A percentile compares a stretch with the other conserved stretches of the same genome.
Evolutionary conservation across 2,329 filamentous ascomycete species (phyloP).

Genomic region (Aspergillus aculeatus): DNA sequence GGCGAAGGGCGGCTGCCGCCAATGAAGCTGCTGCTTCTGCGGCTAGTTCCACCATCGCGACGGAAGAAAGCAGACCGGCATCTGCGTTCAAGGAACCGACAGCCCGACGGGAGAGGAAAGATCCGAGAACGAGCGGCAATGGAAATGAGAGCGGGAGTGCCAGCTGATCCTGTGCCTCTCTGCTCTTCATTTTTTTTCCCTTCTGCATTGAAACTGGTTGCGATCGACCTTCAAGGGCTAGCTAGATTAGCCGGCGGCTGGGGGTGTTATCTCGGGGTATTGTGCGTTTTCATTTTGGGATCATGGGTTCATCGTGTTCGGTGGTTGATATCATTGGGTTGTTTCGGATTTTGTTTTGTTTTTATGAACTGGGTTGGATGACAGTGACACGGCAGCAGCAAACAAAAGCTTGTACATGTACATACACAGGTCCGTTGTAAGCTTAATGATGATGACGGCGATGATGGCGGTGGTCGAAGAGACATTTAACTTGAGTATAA

Average conservation of each 20-base stretch:
- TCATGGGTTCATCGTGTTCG: too few relatives aligned
- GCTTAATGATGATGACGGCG: slow-evolving; percentile 19
- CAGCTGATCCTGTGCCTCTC: neutral
- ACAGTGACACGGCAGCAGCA: slow-evolving; percentile 4
- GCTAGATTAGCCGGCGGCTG: too few relatives aligned
- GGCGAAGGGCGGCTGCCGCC: slow-evolving; percentile 26
- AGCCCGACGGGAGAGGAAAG: slow-evolving; percentile 25
- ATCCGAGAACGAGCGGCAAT: slow-evolving; percentile 12
- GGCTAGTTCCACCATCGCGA: slow-evolving; percentile 9
- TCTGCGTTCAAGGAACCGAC: slow-evolving; percentile 15
- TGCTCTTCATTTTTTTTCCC: neutral
- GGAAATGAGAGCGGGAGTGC: slow-evolving; percentile 1
- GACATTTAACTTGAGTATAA: too few relatives aligned
- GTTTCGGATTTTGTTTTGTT: too few relatives aligned
- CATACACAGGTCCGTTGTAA: neutral
- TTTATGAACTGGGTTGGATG: too few relatives aligned
- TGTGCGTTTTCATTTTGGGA: neutral
- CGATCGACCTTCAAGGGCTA: too few relatives aligned
- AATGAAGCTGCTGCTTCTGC: slow-evolving; percentile 12
- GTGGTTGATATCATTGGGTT: too few relatives aligned
- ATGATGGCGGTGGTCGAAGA: neutral
- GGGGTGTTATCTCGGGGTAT: neutral
- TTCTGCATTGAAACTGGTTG: too few relatives aligned
- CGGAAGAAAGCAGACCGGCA: neutral
- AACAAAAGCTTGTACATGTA: slow-evolving; percentile 13